These are phyloP conservation scores for Magnaporthiopsis poae DNA, from an alignment of 2,329 filamentous ascomycete species.

Conservation along the genomic window DNA sequence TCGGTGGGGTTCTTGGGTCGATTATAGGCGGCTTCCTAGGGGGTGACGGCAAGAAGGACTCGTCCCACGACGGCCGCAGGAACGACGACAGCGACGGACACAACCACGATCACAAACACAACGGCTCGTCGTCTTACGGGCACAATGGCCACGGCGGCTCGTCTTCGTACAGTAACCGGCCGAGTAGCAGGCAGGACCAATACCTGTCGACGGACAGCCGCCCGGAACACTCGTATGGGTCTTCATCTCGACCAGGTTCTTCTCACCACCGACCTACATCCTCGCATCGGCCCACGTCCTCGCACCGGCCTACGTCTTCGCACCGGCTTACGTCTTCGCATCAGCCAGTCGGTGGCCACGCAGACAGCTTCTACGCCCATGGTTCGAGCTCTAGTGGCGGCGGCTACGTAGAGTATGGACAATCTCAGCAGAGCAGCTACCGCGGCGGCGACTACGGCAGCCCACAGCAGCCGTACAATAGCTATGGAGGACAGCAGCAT, in stretches of 20 bases:
- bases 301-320: not conserved
- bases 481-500: not conserved
- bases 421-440: not conserved
- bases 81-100: not conserved
- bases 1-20: not conserved
- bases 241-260: not conserved
- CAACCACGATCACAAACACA: not conserved
- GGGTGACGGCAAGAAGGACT: not conserved
- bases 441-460: not conserved
- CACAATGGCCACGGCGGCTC: not conserved
- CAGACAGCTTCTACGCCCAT: not conserved
- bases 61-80: not conserved
- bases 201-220: not conserved
- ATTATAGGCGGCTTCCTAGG: not conserved
- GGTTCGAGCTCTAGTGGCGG: not conserved
- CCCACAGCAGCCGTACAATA: not conserved
- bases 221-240: not conserved
- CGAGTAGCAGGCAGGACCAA: not conserved
- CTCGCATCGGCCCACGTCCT: not conserved
- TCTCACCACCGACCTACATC: not conserved
- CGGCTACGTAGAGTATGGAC: not conserved
- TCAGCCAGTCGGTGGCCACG: not conserved
- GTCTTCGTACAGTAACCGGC: not conserved
- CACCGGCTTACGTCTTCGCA: not conserved
- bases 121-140: not conserved